phyloP scores from a whole-genome alignment of 768 basidiomycete genomes.

The Xanthoconium stramineum region DNA sequence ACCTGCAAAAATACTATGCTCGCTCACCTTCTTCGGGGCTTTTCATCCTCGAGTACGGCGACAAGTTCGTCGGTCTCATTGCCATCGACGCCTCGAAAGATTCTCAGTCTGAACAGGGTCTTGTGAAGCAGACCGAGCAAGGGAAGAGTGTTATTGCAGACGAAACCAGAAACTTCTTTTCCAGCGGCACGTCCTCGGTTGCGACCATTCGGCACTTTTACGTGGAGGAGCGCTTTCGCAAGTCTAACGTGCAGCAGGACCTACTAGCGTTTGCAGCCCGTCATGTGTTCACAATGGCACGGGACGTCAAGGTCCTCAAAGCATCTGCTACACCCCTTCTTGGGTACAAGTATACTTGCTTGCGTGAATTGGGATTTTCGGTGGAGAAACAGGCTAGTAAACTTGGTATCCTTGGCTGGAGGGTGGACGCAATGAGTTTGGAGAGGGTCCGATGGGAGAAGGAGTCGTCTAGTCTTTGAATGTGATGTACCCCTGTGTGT shows the following conservation, averaged over 20 bases:
- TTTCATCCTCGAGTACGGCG: conserved; percentile 63
- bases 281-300: conserved; percentile 50
- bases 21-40: conserved; percentile 62
- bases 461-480: conserved; percentile 8
- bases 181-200: conserved; percentile 41
- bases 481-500: neutral
- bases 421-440: conserved; percentile 41
- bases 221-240: conserved; percentile 62
- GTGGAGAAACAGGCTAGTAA: conserved; percentile 41
- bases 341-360: conserved; percentile 44
- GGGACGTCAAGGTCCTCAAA: conserved; percentile 43
- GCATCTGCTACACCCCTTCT: conserved; percentile 48
- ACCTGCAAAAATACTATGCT: conserved; percentile 55
- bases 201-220: conserved; percentile 75
- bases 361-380: conserved; percentile 49
- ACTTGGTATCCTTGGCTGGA: conserved; percentile 61
- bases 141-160: conserved; percentile 8
- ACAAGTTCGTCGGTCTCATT: conserved; percentile 61
- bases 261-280: conserved; percentile 57
- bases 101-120: conserved; percentile 30
- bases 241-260: conserved; percentile 58
- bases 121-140: conserved; percentile 22
- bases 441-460: conserved; percentile 46
- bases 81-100: conserved; percentile 62
- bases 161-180: conserved; percentile 14